These are phyloP conservation scores for Peronospora belbahrii DNA, from an alignment of 352 stramenopile genomes.

Conservation along the genomic window DNA sequence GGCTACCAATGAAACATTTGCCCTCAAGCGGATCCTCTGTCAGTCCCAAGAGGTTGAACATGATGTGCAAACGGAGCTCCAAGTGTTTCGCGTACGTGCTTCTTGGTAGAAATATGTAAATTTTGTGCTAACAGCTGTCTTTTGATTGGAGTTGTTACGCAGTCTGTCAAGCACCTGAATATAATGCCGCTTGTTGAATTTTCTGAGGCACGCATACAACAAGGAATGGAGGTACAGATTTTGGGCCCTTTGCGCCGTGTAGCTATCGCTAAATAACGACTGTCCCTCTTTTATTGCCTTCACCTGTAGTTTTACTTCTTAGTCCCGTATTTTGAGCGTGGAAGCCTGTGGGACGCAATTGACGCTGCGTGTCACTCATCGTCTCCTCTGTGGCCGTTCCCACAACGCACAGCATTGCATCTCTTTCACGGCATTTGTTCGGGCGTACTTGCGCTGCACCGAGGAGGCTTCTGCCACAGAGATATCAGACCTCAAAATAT, in stretches of 20 bases:
- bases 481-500: slow-evolving; percentile 85
- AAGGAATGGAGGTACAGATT: slow-evolving; percentile 58
- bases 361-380: slow-evolving; percentile 50
- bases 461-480: slow-evolving; percentile 73
- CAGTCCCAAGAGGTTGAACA: slow-evolving; percentile 75
- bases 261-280: not conserved
- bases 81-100: slow-evolving; percentile 55
- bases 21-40: slow-evolving; percentile 75
- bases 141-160: not conserved
- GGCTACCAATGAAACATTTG: slow-evolving; percentile 61
- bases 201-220: slow-evolving; percentile 50
- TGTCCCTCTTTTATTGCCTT: not conserved
- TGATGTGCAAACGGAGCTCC: slow-evolving; percentile 70
- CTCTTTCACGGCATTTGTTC: slow-evolving; percentile 82
- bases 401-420: slow-evolving; percentile 68
- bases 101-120: not conserved
- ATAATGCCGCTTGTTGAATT: slow-evolving; percentile 77
- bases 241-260: not conserved
- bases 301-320: slow-evolving; percentile 68
- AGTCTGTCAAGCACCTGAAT: slow-evolving; percentile 79
- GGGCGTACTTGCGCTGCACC: slow-evolving; percentile 65
- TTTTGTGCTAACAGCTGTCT: not conserved
- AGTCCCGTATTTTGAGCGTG: slow-evolving; percentile 78
- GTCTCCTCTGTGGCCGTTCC: slow-evolving; percentile 77
- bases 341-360: slow-evolving; percentile 77